Evolutionary conservation across 768 basidiomycete genomes (phyloP).

Genomic region (Hydnum rufescens): DNA sequence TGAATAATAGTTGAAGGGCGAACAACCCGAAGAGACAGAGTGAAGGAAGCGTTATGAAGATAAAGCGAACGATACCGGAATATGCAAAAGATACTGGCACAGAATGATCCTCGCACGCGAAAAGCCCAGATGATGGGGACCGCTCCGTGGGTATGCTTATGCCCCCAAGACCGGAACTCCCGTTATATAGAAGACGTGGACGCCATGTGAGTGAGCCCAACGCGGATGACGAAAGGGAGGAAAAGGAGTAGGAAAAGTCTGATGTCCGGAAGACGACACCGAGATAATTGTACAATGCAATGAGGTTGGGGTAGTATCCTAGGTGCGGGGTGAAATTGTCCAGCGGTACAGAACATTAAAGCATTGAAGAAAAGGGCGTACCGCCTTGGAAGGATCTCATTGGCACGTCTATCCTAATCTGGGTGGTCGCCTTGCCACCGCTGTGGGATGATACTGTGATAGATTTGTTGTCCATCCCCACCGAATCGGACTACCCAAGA

Average conservation of each 20-base stretch:
- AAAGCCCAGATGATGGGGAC: slow-evolving; percentile 11
- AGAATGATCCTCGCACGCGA: not conserved
- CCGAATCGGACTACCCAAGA: slow-evolving; percentile 12
- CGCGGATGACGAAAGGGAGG: slow-evolving; percentile 19
- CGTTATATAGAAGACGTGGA: slow-evolving; percentile 46
- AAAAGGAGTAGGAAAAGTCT: slow-evolving; percentile 59
- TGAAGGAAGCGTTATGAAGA: slow-evolving; percentile 14
- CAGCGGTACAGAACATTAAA: not conserved
- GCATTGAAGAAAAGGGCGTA: slow-evolving; percentile 16
- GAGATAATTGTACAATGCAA: slow-evolving; percentile 40
- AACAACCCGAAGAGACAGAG: slow-evolving; percentile 25
- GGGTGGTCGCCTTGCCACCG: slow-evolving; percentile 27
- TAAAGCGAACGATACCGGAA: slow-evolving; percentile 1
- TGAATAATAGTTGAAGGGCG: slow-evolving; percentile 25
- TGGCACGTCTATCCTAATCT: slow-evolving; percentile 46
- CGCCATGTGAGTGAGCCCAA: slow-evolving; percentile 1
- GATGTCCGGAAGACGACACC: slow-evolving; percentile 34
- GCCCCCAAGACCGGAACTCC: slow-evolving; percentile 33
- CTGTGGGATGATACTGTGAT: slow-evolving; percentile 17
- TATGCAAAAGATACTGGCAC: not conserved
- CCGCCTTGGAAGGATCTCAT: slow-evolving; percentile 73
- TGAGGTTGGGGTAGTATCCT: slow-evolving; percentile 62
- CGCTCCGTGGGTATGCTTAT: slow-evolving; percentile 28
- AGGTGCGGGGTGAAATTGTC: not conserved
- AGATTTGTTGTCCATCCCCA: slow-evolving; percentile 49